Evolutionary conservation across 208 protist genomes (phyloP).

Genomic region (Lotmaria passim): DNA sequence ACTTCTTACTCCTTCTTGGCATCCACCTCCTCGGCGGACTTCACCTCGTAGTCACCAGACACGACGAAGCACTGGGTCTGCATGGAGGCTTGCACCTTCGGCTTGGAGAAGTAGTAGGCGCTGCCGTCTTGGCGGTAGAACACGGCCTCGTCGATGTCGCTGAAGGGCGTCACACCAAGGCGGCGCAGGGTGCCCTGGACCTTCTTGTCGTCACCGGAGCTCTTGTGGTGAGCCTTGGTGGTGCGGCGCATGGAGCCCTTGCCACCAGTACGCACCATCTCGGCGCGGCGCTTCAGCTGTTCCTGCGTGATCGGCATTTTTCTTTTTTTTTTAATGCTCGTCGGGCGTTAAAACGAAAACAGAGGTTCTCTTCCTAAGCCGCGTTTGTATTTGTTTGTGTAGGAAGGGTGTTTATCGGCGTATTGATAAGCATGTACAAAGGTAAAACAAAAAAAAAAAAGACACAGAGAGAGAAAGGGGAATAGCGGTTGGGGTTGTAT

Average conservation of each 20-base stretch:
- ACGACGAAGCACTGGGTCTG: constrained; percentile 97
- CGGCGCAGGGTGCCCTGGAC: constrained; percentile 94
- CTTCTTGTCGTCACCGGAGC: constrained; percentile 93
- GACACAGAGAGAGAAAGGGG: too few species aligned
- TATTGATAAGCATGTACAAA: background rate
- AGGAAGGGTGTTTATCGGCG: background rate
- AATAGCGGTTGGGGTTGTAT: too few species aligned
- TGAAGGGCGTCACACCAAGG: constrained; percentile 95
- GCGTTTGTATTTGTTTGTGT: background rate
- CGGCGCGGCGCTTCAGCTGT: constrained; percentile 84
- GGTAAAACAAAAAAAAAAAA: background rate
- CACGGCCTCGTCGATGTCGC: constrained; percentile 97
- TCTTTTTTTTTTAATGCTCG: constrained; percentile 5
- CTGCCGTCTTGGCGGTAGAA: constrained; percentile 97
- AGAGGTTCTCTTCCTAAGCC: constrained; percentile 9
- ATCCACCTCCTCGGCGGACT: constrained; percentile 73
- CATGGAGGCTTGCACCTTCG: constrained; percentile 97
- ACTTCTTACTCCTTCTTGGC: constrained; percentile 48
- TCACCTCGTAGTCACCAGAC: constrained; percentile 88
- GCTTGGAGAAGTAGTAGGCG: constrained; percentile 97
- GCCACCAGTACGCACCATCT: constrained; percentile 95
- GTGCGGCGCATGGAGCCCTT: constrained; percentile 94
- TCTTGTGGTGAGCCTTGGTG: constrained; percentile 84
- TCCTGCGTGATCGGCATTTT: constrained; percentile 87
- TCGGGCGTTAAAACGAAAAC: constrained; percentile 29